Percentiles rank a stretch among this genome's conserved stretches.
phyloP scores from a whole-genome alignment of 805 yeast species.

The Candida ponderosae region DNA sequence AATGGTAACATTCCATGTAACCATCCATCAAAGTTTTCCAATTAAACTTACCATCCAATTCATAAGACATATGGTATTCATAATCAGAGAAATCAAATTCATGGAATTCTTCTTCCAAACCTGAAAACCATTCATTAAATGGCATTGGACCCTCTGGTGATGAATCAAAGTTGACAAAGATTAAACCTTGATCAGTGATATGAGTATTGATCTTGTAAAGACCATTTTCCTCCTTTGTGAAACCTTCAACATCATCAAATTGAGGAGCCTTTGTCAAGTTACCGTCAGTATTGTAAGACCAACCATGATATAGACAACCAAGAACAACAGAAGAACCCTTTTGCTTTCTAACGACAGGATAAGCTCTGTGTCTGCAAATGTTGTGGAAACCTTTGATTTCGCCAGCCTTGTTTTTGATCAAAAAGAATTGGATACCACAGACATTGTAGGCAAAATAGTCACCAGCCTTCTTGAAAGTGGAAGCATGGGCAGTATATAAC shows the following conservation, averaged over 20 bases:
- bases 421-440: constrained; percentile 46
- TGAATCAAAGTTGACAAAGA: constrained; percentile 47
- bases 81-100: constrained; percentile 55
- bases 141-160: constrained; percentile 32
- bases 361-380: constrained; percentile 59
- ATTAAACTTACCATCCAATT: constrained; percentile 54
- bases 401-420: constrained; percentile 46
- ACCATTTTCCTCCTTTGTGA: constrained; percentile 46
- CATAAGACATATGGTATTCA: constrained; percentile 58
- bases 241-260: constrained; percentile 51
- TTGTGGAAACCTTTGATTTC: constrained; percentile 54
- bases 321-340: constrained; percentile 49
- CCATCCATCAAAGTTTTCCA: constrained; percentile 67
- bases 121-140: constrained; percentile 45
- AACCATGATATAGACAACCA: constrained; percentile 59
- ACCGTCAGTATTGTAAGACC: constrained; percentile 61
- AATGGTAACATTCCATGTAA: constrained; percentile 60
- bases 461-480: constrained; percentile 50
- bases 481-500: constrained; percentile 44
- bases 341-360: constrained; percentile 52
- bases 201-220: constrained; percentile 48
- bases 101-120: constrained; percentile 41
- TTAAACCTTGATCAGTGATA: constrained; percentile 46
- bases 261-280: constrained; percentile 53
- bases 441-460: constrained; percentile 45